A percentile compares a stretch with the other conserved stretches of the same genome.
Evolutionary conservation across 2,329 filamentous ascomycete species (phyloP).

Genomic region (Alternaria gaisen): DNA sequence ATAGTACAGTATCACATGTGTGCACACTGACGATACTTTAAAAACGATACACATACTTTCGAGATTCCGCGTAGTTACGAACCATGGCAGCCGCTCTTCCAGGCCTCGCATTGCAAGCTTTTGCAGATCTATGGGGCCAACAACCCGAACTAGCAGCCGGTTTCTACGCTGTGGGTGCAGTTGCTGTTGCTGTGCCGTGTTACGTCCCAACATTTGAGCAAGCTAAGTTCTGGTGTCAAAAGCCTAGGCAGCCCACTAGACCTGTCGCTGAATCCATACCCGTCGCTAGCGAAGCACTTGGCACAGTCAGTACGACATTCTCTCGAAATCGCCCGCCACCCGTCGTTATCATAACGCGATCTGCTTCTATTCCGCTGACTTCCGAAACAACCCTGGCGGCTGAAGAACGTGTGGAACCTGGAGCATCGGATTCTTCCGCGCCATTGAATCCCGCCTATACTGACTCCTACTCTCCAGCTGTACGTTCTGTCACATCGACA

Average conservation of each 20-base stretch:
- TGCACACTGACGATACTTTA: not conserved
- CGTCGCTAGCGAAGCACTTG: not conserved
- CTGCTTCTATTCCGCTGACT: not conserved
- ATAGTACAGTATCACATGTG: not conserved
- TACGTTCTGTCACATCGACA: not conserved
- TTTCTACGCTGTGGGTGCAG: constrained; percentile 1
- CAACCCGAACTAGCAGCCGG: constrained; percentile 1
- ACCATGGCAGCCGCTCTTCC: not conserved
- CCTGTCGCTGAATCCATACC: not conserved
- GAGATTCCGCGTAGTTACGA: too few relatives aligned
- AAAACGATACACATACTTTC: not conserved
- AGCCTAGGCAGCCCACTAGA: not conserved
- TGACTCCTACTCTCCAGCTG: not conserved
- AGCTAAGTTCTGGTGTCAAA: constrained; percentile 4
- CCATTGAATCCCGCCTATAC: not conserved
- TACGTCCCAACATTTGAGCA: constrained; percentile 5
- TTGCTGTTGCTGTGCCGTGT: not conserved
- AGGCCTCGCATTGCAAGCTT: not conserved
- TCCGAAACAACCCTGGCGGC: not conserved
- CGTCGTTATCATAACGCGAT: not conserved
- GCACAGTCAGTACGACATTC: not conserved
- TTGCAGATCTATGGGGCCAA: not conserved
- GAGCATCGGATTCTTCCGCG: not conserved
- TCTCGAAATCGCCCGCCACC: not conserved
- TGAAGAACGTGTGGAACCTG: not conserved